Evolutionary conservation across 2,329 filamentous ascomycete genomes (phyloP), one percentile per base, ranked within the genome.

Genomic region (Trichophyton rubrum): DNA sequence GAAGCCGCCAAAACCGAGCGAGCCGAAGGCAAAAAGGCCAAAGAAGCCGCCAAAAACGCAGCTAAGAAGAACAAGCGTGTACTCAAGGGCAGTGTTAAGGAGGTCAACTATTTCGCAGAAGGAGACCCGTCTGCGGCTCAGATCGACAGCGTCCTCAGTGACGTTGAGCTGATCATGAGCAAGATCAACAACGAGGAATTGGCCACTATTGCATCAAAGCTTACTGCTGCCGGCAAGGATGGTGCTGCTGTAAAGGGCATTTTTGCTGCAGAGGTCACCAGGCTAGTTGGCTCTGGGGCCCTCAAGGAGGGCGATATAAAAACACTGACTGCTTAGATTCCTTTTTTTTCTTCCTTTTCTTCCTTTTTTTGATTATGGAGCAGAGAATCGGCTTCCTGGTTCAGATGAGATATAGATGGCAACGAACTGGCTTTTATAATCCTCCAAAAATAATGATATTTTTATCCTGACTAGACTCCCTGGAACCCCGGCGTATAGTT

Each of bases 31-130:
- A 99, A 97, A 85, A 99, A 99, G 83, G 87, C 88, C 63, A 99
- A 97, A 81, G 93, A 99, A 77, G 92, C 92, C 1, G 93, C 93
- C 62, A 99, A 99, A 85, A 96, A 90, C 71, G 93, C 93, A 13
- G 88, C 93, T 70, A 99, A 99, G 88, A 99, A 99, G 88, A 99
- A 99, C 84, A 96, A 96, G 84, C 90, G 93, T 80, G 88, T 97
- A 56, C 85, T 99, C 68, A 90, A 95, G 76, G 86, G 85, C 64
- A 90, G 89, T 66, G 88, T 92, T 77, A 99, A 99, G 82, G 93
- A 99, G 67, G 91, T 89, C 70, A 96, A 96, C 82, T 99, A 99
- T 85, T 96, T 99, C 74, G 81, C 80, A 61, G 79, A 79, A 20
- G 87, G 85, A 60, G 87, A 91, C 62, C 78, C 86, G 27, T 82